phyloP scores from a whole-genome alignment of 306 rosid genomes.

The Corylus avellana region DNA sequence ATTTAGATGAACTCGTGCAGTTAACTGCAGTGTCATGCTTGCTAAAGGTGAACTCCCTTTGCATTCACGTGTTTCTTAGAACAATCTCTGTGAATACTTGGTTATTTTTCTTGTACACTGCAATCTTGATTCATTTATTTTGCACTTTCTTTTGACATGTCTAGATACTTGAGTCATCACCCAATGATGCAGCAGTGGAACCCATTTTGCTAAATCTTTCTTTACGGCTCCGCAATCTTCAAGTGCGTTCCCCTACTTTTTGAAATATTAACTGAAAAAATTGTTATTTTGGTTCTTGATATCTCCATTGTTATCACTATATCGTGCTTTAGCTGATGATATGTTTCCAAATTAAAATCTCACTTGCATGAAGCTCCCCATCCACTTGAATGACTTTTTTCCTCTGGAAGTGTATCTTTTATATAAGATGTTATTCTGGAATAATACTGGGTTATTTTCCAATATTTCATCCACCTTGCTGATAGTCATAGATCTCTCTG shows the following conservation, averaged over 20 bases:
- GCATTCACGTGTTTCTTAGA: not conserved
- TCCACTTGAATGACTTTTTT: not conserved
- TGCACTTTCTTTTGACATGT: slow-evolving; percentile 28
- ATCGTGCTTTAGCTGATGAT: slow-evolving; percentile 4
- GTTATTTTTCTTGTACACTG: not conserved
- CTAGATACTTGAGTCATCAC: slow-evolving; percentile 82
- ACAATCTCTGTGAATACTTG: not conserved
- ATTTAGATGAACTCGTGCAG: slow-evolving; percentile 86
- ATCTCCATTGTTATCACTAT: slow-evolving; percentile 8
- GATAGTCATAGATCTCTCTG: not conserved
- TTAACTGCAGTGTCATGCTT: slow-evolving; percentile 90
- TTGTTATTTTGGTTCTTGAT: not conserved
- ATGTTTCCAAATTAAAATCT: not conserved
- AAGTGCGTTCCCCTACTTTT: slow-evolving; percentile 47
- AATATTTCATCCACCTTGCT: not conserved
- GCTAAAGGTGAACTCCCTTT: slow-evolving; percentile 59
- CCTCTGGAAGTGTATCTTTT: not conserved
- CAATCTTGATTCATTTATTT: slow-evolving; percentile 30
- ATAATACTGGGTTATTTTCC: not conserved
- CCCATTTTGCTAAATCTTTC: slow-evolving; percentile 87
- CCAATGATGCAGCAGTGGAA: slow-evolving; percentile 84
- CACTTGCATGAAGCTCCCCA: not conserved
- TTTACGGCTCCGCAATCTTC: slow-evolving; percentile 84
- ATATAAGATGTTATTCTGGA: not conserved
- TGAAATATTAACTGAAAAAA: not conserved